Evolutionary conservation across 202 grass and related monocot species (phyloP).

Genomic region (Alloteropsis angusta): DNA sequence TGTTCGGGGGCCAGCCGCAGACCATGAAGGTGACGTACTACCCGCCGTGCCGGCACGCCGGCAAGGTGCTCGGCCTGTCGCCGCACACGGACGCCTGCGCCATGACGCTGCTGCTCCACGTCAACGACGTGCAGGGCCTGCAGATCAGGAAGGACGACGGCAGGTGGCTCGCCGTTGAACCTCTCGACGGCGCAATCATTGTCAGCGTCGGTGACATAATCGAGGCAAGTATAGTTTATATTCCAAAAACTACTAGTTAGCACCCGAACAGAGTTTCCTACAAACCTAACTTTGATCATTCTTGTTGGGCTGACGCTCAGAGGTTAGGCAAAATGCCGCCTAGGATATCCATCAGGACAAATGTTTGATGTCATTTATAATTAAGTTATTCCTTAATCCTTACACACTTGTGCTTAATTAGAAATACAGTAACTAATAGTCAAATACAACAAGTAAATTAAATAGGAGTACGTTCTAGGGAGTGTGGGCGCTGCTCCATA

Average conservation of each 20-base stretch:
- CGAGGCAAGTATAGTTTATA: conserved; percentile 30
- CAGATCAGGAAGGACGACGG: conserved; percentile 43
- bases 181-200: conserved; percentile 23
- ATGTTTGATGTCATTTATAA: no score
- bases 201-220: conserved; percentile 49
- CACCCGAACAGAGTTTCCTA: no score
- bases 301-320: no score
- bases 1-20: conserved; percentile 33
- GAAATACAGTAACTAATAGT: no score
- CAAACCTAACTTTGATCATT: no score
- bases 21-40: conserved; percentile 47
- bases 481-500: no score
- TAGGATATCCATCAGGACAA: no score
- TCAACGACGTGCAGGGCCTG: conserved; percentile 58
- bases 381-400: no score
- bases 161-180: conserved; percentile 31
- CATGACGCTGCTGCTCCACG: conserved; percentile 45
- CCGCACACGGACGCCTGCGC: conserved; percentile 42
- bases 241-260: no score
- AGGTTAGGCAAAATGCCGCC: no score
- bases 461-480: not conserved
- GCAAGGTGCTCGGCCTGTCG: conserved; percentile 49
- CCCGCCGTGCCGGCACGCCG: conserved; percentile 48
- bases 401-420: no score
- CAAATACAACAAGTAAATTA: not conserved